Percentiles rank a stretch among this genome's conserved stretches.
phyloP scores from a whole-genome alignment of 768 basidiomycete species.

The Stropharia rugosoannulata region DNA sequence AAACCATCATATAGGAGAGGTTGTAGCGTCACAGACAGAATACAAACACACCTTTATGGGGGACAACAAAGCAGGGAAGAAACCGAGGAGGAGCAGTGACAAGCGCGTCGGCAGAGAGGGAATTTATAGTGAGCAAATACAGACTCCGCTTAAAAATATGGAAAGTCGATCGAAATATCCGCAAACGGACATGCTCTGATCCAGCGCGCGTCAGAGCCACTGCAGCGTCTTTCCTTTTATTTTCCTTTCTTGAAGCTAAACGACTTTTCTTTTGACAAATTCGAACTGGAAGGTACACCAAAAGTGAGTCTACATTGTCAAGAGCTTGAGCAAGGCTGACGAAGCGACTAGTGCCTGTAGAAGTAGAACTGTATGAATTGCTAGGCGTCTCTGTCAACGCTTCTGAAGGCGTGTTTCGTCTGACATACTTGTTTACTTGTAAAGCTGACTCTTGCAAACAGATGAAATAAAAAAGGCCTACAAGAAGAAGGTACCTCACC shows the following conservation, averaged over 20 bases:
- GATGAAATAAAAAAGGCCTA: slow-evolving; percentile 95
- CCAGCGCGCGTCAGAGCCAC: slow-evolving; percentile 4
- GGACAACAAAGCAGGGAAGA: not conserved
- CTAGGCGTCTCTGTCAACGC: slow-evolving; percentile 73
- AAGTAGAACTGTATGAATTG: slow-evolving; percentile 85
- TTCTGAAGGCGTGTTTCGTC: slow-evolving; percentile 55
- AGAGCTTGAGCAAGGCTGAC: not conserved
- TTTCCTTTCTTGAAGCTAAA: not conserved
- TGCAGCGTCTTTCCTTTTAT: not conserved
- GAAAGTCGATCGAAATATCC: slow-evolving; percentile 4
- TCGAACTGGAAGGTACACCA: not conserved
- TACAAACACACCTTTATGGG: slow-evolving; percentile 16
- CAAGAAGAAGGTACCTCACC: slow-evolving; percentile 72
- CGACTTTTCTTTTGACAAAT: not conserved
- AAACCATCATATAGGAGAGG: slow-evolving; percentile 35
- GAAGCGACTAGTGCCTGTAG: slow-evolving; percentile 55
- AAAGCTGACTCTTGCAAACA: slow-evolving; percentile 26
- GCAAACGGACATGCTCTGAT: not conserved
- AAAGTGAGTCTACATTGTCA: not conserved
- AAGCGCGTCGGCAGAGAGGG: not conserved
- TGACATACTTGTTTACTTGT: slow-evolving; percentile 1
- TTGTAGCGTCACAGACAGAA: not conserved
- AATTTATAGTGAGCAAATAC: not conserved
- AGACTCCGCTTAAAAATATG: slow-evolving; percentile 37
- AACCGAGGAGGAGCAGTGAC: not conserved